A percentile compares a stretch with the other conserved stretches of the same genome.
phyloP scores from a whole-genome alignment of 352 stramenopile genomes.

The Phytophthora multivora region DNA sequence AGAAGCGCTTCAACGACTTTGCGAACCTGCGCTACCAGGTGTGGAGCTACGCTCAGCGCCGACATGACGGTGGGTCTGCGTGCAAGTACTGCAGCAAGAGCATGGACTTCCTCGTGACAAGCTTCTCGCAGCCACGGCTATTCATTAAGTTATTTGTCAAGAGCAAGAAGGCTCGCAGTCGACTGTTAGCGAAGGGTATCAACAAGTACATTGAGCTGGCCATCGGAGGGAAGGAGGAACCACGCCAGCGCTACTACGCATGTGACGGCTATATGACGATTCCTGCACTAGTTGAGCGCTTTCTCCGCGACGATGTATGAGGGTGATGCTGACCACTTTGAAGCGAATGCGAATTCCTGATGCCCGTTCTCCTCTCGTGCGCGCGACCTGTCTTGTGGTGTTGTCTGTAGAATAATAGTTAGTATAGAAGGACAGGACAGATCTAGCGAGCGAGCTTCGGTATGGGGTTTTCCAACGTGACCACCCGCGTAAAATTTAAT shows the following conservation, averaged over 20 bases:
- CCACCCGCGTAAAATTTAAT: slow-evolving; percentile 6
- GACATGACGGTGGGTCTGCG: slow-evolving; percentile 31
- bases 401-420: slow-evolving; percentile 22
- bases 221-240: slow-evolving; percentile 25
- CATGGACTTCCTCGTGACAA: slow-evolving; percentile 48
- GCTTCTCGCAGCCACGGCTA: slow-evolving; percentile 42
- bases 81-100: slow-evolving; percentile 54
- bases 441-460: neutral
- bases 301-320: slow-evolving; percentile 37
- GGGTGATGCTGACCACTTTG: neutral
- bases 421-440: slow-evolving; percentile 8
- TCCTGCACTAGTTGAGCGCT: slow-evolving; percentile 36
- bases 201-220: slow-evolving; percentile 42
- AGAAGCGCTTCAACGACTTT: slow-evolving; percentile 59
- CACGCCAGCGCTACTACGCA: slow-evolving; percentile 24
- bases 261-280: slow-evolving; percentile 40
- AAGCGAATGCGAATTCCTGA: slow-evolving; percentile 11
- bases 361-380: neutral
- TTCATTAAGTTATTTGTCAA: slow-evolving; percentile 41
- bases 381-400: slow-evolving; percentile 5
- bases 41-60: slow-evolving; percentile 49
- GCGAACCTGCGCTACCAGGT: slow-evolving; percentile 55
- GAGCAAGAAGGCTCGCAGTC: slow-evolving; percentile 32
- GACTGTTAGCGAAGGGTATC: slow-evolving; percentile 33
- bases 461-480: neutral